Percentiles rank a stretch among this genome's conserved stretches.
Conservation (phyloP, 495 filamentous ascomycete genomes). For the Acidiella bohemica region DNA sequence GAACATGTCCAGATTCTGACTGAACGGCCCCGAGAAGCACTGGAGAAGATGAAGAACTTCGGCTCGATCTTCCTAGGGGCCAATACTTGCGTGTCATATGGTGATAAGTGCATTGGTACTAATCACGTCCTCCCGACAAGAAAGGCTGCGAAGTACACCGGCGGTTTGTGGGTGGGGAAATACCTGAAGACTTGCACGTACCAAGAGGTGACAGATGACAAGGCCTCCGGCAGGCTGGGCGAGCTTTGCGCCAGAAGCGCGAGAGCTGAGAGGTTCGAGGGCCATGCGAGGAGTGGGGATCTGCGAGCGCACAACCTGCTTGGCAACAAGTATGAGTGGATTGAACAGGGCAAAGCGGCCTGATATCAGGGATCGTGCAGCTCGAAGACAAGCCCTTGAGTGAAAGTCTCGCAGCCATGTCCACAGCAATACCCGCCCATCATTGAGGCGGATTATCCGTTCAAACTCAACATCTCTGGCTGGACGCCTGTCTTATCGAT, state of each 20-base stretch:
- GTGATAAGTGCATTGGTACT: conserved; percentile 42
- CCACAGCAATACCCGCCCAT: no score
- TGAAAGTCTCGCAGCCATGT: no score
- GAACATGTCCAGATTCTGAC: conserved; percentile 46
- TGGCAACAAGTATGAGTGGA: conserved; percentile 5
- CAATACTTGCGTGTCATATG: conserved; percentile 41
- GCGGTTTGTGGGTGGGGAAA: conserved; percentile 42
- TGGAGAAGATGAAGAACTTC: conserved; percentile 40
- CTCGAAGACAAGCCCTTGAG: no score
- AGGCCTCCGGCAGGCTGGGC: conserved; percentile 38
- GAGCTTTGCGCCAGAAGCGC: conserved; percentile 38
- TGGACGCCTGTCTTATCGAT: no score
- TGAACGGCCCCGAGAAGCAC: conserved; percentile 33
- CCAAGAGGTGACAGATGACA: conserved; percentile 35
- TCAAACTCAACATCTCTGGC: no score
- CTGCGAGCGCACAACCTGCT: conserved; percentile 2
- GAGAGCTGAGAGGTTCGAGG: conserved; percentile 41
- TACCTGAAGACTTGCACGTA: conserved; percentile 40
- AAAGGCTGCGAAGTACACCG: conserved; percentile 36
- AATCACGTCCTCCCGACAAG: conserved; percentile 42
- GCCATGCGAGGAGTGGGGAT: conserved; percentile 29
- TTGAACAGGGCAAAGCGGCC: conserved; percentile 5
- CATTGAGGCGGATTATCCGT: no score
- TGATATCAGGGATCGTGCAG: no score
- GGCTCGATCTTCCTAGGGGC: conserved; percentile 41